Conservation (phyloP, 768 basidiomycete genomes). For the Auricularia sp. region DNA sequence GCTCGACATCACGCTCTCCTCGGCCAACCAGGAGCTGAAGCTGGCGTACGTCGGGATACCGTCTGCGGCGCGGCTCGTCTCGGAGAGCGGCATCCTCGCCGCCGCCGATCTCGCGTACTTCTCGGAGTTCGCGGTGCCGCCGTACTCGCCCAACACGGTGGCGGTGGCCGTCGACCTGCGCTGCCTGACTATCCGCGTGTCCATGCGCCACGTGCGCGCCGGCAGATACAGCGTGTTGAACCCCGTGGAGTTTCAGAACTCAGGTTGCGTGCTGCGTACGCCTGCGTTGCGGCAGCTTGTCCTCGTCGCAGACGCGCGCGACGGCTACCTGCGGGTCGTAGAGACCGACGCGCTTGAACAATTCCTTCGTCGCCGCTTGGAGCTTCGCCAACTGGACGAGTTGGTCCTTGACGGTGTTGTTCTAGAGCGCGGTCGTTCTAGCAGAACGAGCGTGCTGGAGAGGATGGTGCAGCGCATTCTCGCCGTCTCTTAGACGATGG, state of each 20-base stretch:
- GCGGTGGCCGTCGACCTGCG: neutral
- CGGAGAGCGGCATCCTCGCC: neutral
- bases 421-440: neutral
- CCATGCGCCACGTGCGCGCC: neutral
- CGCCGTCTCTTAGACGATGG: too few species aligned
- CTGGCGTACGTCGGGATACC: neutral
- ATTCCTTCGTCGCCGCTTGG: neutral
- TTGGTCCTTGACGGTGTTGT: neutral
- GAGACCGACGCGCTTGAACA: neutral
- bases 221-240: neutral
- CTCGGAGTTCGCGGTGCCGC: neutral
- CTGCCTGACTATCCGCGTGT: neutral
- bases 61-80: neutral
- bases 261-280: neutral
- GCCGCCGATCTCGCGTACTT: neutral
- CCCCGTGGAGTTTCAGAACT: neutral
- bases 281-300: neutral
- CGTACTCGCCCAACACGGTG: neutral
- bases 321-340: neutral
- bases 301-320: neutral
- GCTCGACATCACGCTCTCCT: neutral
- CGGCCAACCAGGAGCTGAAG: neutral
- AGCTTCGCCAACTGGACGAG: neutral
- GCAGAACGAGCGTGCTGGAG: too few species aligned
- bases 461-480: too few species aligned